Percentiles rank a stretch among this genome's conserved stretches.
Evolutionary conservation across 768 basidiomycete genomes (phyloP).

Genomic region (Termitomyces sp.): DNA sequence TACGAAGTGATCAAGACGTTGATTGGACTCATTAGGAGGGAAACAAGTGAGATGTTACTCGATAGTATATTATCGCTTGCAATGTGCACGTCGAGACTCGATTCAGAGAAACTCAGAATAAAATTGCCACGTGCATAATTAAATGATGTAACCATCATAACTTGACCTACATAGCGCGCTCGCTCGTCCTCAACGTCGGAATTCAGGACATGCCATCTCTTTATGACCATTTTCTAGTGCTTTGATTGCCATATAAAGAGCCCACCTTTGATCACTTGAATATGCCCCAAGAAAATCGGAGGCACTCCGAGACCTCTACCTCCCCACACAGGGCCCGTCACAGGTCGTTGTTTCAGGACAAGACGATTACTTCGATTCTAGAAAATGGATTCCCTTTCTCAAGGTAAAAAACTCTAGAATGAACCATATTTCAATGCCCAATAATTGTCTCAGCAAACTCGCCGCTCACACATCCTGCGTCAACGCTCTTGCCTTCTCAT

Average conservation of each 20-base stretch:
- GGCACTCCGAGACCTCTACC: not conserved
- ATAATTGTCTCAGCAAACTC: conserved; percentile 25
- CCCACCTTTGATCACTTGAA: not conserved
- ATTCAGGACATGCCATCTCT: not conserved
- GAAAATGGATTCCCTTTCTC: conserved; percentile 35
- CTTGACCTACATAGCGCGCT: not conserved
- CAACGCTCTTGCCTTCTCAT: conserved; percentile 60
- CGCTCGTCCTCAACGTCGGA: not conserved
- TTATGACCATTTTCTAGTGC: not conserved
- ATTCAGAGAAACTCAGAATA: too few species aligned
- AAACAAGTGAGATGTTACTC: too few species aligned
- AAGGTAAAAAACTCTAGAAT: conserved; percentile 19
- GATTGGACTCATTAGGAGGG: not conserved
- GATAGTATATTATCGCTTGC: not conserved
- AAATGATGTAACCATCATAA: not conserved
- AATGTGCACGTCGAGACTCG: not conserved
- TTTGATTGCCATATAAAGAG: not conserved
- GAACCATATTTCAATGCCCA: not conserved
- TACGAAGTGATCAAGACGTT: not conserved
- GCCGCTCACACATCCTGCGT: conserved; percentile 58
- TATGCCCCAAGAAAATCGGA: conserved; percentile 3
- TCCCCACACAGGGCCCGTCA: not conserved
- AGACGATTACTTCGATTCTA: conserved; percentile 18
- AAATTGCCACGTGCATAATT: not conserved
- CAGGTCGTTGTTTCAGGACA: conserved; percentile 6